Base-by-base conservation (phyloP, 768 basidiomycete genomes). In the Boletus reticulatus region DNA sequence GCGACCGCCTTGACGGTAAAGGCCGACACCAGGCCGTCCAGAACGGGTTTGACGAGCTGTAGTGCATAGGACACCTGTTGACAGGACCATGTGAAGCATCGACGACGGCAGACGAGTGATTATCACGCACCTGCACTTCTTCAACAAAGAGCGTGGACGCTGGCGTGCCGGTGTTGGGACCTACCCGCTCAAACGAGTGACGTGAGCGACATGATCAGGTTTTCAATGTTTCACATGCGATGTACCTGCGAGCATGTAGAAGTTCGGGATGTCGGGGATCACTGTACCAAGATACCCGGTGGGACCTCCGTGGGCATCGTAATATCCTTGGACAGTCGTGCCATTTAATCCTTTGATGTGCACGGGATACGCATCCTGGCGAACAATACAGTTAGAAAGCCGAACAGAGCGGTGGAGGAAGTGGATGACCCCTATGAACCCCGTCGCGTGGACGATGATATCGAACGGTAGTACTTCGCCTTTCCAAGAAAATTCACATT, bases 231-330 rank as follows among this genome's bases (percentile, higher is more conserved):
- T 29, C 27, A 29, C 27, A 9, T 14, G 20, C 5, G 42, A 58
- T 63, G 22, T n/a, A 69, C 71, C 73, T 20, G 57, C 52, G 10
- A 74, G 37, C 55, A 67, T 62, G 58, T 68, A 74, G 51, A 72
- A 70, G 41, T 75, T 76, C 1, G 75, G 73, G n/a, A 75, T 75
- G 17, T 61, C 66, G 6, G 73, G 74, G 36, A 75, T 51, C 10
- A 64, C 50, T 3, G 70, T 69, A 13, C 73, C 72, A 20, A 53
- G 53, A 53, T 75, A 75, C 7, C 67, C 73, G 7, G 68, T 65
- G 7, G 73, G 73, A 12, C 73, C 73, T 4, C 62, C 70, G 8
- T 71, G 62, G 1, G 55, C 48, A 6, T 66, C 56, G 31, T 62
- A 73, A 45, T 69, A 75, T 27, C 66, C 68, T 32, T 59, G 51